Evolutionary conservation across 768 basidiomycete species (phyloP), one percentile per base, ranked within the genome.

Genomic region (Kwoniella heveanensis): DNA sequence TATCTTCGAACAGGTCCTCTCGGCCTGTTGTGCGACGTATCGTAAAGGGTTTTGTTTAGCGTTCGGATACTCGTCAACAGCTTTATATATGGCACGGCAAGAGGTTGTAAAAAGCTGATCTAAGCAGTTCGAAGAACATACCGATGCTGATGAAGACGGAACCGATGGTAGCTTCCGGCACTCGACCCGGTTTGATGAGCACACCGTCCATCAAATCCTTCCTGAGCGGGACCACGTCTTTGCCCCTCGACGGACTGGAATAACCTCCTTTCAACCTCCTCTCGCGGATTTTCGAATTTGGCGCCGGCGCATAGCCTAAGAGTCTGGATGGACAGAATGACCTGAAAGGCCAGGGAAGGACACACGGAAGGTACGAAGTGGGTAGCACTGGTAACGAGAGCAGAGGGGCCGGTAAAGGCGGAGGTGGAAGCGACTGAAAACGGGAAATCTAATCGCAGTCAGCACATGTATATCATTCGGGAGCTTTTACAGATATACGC

Each of bases 141-240:
- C 75, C 75, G 10, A 77, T 74, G 53, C 70, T 72, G 62, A 77
- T 69, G 48, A 72, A 77, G 0, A 62, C 75, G 1, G 64, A 61
- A 1, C 75, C 75, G 12, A 74, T 52, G 17, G 57, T 57, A 22
- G 50, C 53, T 50, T 69, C 70, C 0, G 60, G 60, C 2, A 54
- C 59, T 25, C 58, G 27, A 1, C 58, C 48, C 10, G 72, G 72
- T 4, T 64, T 64, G 15, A 77, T 19, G n/a, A 77, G 44, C 1
- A 77, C 71, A 10, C 69, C 75, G 32, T 77, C 75, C 71, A 74
- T 72, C 62, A 77, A 37, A 10, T 71, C 64, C 49, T 77, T 77
- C 48, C 37, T 66, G 26, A 77, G 49, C 10, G 68, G 64, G 0
- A 77, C 75, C 5, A 73, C 69, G 25, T 77, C 73, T 37, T 72